These are phyloP conservation scores for Saksenaea vasiformis DNA, from an alignment of 371 early-diverging fungal genomes.

Conservation along the genomic window DNA sequence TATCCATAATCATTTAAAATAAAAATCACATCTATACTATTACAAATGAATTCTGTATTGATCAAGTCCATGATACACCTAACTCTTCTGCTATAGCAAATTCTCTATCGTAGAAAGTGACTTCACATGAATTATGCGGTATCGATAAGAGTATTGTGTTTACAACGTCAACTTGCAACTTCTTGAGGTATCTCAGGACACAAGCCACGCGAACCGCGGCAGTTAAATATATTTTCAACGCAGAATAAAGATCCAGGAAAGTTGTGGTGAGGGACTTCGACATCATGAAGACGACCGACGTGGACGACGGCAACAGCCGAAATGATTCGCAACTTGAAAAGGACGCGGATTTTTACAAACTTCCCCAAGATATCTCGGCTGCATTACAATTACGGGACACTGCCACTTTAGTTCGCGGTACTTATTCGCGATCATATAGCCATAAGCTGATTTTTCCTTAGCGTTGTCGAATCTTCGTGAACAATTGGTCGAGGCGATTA, in stretches of 20 bases:
- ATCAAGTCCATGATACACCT: too few relatives aligned
- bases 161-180: too few relatives aligned
- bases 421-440: neutral
- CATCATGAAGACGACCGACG: neutral
- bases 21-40: too few relatives aligned
- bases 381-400: neutral
- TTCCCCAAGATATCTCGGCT: neutral
- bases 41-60: too few relatives aligned
- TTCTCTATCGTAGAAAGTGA: too few relatives aligned
- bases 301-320: neutral
- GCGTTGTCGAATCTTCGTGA: constrained; percentile 30
- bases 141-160: too few relatives aligned
- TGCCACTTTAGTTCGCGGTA: neutral
- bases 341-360: neutral
- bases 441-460: constrained; percentile 1
- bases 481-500: constrained; percentile 36
- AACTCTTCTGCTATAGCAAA: too few relatives aligned
- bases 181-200: too few relatives aligned
- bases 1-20: too few relatives aligned
- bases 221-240: neutral
- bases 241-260: neutral
- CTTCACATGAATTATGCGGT: too few relatives aligned
- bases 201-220: neutral
- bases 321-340: neutral
- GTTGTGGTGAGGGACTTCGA: neutral